These are phyloP conservation scores for Fusarium subtropicale DNA, from an alignment of 2,329 filamentous ascomycete genomes.

Conservation along the genomic window DNA sequence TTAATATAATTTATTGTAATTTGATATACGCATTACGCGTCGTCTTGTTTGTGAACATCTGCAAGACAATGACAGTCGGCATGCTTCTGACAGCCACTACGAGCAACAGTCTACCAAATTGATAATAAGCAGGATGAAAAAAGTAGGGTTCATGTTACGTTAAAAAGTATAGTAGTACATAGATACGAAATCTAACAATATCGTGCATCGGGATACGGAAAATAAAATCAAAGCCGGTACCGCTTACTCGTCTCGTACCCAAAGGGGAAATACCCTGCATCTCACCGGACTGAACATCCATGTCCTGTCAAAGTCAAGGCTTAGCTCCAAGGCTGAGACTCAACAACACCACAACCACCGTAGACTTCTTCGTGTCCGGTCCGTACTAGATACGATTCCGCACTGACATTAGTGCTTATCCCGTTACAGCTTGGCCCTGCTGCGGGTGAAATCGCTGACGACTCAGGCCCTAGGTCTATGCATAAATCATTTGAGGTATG, in stretches of 20 bases:
- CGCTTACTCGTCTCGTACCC: background rate
- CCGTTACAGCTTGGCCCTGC: background rate
- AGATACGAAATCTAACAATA: background rate
- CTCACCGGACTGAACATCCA: background rate
- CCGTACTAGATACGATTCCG: background rate
- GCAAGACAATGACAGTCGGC: background rate
- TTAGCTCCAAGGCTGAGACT: slow-evolving; percentile 12
- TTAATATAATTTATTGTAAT: background rate
- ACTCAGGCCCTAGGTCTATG: background rate
- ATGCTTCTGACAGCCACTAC: accelerated
- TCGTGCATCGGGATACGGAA: accelerated
- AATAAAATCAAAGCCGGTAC: background rate
- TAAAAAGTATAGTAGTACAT: background rate
- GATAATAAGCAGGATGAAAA: background rate
- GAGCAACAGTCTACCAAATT: background rate
- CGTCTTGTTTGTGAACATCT: background rate
- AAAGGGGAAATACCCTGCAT: background rate
- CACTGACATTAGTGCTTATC: slow-evolving; percentile 4
- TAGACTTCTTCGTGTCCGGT: background rate
- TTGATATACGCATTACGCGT: too few relatives aligned
- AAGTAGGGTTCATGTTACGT: background rate
- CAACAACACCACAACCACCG: background rate
- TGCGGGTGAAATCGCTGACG: background rate
- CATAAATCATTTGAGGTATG: background rate
- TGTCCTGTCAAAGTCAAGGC: background rate